Evolutionary conservation across 1,139 yeast genomes (phyloP).

Genomic region (Hyphopichia burtonii): DNA sequence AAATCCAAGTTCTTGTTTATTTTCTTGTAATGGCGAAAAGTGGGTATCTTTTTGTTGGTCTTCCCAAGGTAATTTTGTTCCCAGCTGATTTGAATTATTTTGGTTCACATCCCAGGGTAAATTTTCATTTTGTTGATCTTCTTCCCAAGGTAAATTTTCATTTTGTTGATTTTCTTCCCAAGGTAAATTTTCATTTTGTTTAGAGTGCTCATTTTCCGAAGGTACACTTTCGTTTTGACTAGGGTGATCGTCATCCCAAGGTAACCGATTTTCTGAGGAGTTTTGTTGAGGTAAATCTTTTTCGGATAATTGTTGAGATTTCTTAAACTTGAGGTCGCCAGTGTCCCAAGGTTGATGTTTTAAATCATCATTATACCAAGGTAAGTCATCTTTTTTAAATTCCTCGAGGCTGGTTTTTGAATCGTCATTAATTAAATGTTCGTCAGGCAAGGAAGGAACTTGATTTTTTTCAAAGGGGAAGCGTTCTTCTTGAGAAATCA

Average conservation of each 20-base stretch:
- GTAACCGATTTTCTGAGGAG: no score
- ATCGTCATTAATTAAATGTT: background rate
- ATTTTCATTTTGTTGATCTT: background rate
- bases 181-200: conserved; percentile 2
- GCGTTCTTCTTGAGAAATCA: background rate
- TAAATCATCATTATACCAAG: conserved; percentile 4
- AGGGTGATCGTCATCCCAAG: no score
- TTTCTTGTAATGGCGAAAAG: no score
- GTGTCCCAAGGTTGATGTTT: conserved; percentile 5
- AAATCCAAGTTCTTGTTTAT: no score
- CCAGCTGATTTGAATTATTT: no score
- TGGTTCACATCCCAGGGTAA: no score
- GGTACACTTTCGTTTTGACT: no score
- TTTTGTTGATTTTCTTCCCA: conserved; percentile 5
- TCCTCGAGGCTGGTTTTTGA: background rate
- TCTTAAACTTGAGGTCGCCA: background rate
- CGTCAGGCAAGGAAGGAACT: background rate
- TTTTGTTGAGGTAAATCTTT: no score
- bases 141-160: conserved; percentile 8
- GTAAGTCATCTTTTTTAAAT: background rate
- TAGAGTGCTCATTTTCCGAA: background rate
- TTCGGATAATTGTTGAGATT: background rate
- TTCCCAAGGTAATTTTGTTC: no score
- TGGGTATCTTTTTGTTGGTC: no score
- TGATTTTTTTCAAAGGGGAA: background rate